Conservation (phyloP, 495 filamentous ascomycete genomes). For the Penicillium daleae region DNA sequence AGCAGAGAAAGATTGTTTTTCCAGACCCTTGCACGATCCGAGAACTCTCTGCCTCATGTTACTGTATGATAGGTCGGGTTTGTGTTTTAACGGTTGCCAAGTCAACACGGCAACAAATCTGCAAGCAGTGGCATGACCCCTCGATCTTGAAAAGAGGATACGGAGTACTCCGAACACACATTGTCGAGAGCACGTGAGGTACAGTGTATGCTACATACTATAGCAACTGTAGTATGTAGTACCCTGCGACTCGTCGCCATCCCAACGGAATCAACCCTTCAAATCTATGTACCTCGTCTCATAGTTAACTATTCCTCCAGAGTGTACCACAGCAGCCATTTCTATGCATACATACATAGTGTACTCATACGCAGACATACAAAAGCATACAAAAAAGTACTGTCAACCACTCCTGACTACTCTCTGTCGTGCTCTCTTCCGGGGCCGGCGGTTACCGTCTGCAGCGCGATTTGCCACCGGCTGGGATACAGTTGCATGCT, state of each 20-base stretch:
- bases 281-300: not conserved
- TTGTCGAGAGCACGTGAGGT: not conserved
- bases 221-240: not conserved
- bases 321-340: not conserved
- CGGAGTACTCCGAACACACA: not conserved
- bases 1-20: not conserved
- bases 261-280: not conserved
- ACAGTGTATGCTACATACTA: not conserved
- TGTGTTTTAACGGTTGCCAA: slow-evolving; percentile 21
- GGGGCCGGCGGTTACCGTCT: slow-evolving; percentile 1
- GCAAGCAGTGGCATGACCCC: not conserved
- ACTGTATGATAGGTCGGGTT: slow-evolving; percentile 19
- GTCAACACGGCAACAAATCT: slow-evolving; percentile 17
- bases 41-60: not conserved
- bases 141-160: not conserved
- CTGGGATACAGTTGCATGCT: not conserved
- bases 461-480: not conserved
- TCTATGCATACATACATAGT: not conserved
- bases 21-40: not conserved
- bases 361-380: not conserved
- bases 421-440: not conserved
- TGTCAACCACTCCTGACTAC: not conserved
- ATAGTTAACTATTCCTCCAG: not conserved
- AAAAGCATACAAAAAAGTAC: not conserved
- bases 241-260: not conserved